Base-by-base conservation (phyloP, 345 rosid genomes). In the Bruguiera sexangula region DNA sequence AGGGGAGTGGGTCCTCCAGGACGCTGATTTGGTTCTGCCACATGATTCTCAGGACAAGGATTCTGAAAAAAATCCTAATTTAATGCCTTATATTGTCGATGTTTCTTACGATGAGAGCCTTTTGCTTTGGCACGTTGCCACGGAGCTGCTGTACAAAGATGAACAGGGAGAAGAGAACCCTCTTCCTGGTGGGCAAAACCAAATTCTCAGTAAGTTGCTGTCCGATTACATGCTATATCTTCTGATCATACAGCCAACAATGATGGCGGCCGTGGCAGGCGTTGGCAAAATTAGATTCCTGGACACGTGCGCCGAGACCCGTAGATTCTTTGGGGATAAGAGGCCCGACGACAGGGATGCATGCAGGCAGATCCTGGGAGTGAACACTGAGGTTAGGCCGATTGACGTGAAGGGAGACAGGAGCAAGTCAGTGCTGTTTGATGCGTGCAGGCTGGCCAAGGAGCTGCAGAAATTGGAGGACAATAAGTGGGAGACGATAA, bases 201-300 rank as follows among this genome's bases (percentile, higher is more conserved):
- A 10, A 80, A 73, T 68, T 73, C 27, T 79, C 54, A 80, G 89
- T 68, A 86, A 86, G 77, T 60, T 67, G 5, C 71, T 88, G 0
- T 83, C 91, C 0, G 91, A 88, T 77, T 88, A 86, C 83, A 85
- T 86, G 88, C 18, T 83, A 73, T 85, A 85, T 66, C 89, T 88
- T 64, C 54, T 88, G 21, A 72, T 78, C 2, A 65, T 80, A 79
- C 85, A 85, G 75, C 90, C 89, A 0, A 52, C 75, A 0, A 70
- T 83, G 64, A 83, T 83, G 86, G 72, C 86, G 21, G 75, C 88
- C 9, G 86, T 78, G 51, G 82, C 88, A 0, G 86, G 88, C 37
- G 83, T 83, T 3, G 82, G 76, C 6, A 82, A 86, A 65, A 78
- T 83, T 69, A 81, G 88, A 56, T 85, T 79, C 55, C 60, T 71